Percentiles rank a stretch among this genome's conserved stretches.
phyloP scores from a whole-genome alignment of 2,329 filamentous ascomycete species.

The Dothidotthia symphoricarpi region DNA sequence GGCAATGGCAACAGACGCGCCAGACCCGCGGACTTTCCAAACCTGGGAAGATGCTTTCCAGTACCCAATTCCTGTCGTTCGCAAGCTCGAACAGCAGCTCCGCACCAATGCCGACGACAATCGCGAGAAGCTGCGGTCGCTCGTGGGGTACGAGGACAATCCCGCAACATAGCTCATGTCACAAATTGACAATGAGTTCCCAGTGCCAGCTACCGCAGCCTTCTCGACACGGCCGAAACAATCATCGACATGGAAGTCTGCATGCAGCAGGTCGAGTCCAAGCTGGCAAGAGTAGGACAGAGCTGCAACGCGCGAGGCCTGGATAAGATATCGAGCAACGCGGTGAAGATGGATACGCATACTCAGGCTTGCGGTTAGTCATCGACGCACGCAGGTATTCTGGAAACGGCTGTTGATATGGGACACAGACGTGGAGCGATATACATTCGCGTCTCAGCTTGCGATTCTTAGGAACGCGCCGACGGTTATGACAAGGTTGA shows the following conservation, averaged over 20 bases:
- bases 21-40: conserved; percentile 56
- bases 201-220: conserved; percentile 74
- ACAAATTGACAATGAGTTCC: too few relatives aligned
- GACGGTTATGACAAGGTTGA: conserved; percentile 51
- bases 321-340: conserved; percentile 63
- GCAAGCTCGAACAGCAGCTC: conserved; percentile 63
- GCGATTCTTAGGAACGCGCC: conserved; percentile 58
- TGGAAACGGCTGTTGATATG: conserved; percentile 13
- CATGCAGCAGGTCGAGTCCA: conserved; percentile 70
- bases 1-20: conserved; percentile 55
- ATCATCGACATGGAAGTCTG: conserved; percentile 85
- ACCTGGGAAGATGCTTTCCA: conserved; percentile 69
- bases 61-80: conserved; percentile 61
- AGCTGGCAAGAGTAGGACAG: conserved; percentile 69
- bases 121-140: conserved; percentile 63
- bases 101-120: conserved; percentile 62
- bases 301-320: conserved; percentile 73
- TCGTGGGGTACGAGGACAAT: conserved; percentile 57
- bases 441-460: conserved; percentile 56
- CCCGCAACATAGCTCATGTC: too few relatives aligned
- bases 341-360: conserved; percentile 49
- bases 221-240: conserved; percentile 88
- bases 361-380: conserved; percentile 44
- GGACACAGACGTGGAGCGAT: conserved; percentile 43
- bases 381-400: conserved; percentile 10